Base-by-base conservation (phyloP, 2,329 filamentous ascomycete species). In the Cytospora chrysosperma region DNA sequence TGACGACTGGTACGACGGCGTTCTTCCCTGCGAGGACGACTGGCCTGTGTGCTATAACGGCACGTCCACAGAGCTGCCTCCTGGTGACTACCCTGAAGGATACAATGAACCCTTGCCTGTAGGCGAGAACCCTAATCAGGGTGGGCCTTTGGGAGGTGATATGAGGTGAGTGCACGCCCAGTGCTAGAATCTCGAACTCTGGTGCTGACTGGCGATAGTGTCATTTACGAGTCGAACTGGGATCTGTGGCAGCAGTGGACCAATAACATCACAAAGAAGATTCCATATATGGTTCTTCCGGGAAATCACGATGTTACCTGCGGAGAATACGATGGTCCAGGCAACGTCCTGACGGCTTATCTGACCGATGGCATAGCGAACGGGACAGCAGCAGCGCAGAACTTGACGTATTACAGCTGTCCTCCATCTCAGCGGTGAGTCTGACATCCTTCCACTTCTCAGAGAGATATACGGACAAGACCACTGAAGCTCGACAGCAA, bases 31-130 rank as follows among this genome's bases (percentile, higher is more conserved):
- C 62, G 77, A 73, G 53, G 71, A 74, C 59, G 72, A 75, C 67
- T 82, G 80, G 79, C 77, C 78, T 1, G 74, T 83, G 17, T 84
- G 81, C 73, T 84, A 82, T 70, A 82, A 83, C 62, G 81, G 81
- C 56, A 78, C 78, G 9, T 74, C 71, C 51, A 76, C 75, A 1
- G 57, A 70, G 52, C 72, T 82, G 5, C 79, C 77, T 10, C 71
- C 75, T 12, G 76, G 75, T 1, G 70, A 73, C 55, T 71, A 76
- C 37, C 73, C 77, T 1, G 72, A 75, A 13, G 74, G 75, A 63
- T 82, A 82, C 70, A 71, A 76, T 62, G 70, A 67, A n/a, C 79
- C 80, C 27, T 70, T 82, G 0, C 80, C 80, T 2, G 72, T 67
- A 6, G 80, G 79, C 24, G 79, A 82, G 65, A 68, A 75, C 0